phyloP scores from a whole-genome alignment of 2,329 filamentous ascomycete species.

The Verticillium isaacii region DNA sequence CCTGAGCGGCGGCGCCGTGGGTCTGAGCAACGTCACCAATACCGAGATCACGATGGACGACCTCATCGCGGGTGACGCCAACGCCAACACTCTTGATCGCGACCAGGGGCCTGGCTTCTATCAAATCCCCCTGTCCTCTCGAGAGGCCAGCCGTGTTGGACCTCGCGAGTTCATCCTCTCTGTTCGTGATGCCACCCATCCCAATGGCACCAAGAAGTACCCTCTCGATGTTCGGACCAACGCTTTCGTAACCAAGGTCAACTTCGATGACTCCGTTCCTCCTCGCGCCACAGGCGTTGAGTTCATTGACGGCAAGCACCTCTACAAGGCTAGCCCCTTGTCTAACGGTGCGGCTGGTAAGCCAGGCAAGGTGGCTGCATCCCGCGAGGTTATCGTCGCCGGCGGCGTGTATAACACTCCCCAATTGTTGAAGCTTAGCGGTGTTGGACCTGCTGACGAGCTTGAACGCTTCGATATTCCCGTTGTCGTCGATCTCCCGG shows the following conservation, averaged over 20 bases:
- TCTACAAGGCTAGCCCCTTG: constrained; percentile 41
- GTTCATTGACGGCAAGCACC: constrained; percentile 38
- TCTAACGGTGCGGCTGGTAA: constrained; percentile 12
- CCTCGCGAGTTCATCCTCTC: constrained; percentile 51
- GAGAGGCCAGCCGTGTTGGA: constrained; percentile 46
- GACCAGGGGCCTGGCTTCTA: constrained; percentile 45
- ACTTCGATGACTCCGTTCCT: constrained; percentile 31
- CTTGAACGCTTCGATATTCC: constrained; percentile 32
- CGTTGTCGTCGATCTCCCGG: constrained; percentile 48
- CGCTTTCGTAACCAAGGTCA: constrained; percentile 38
- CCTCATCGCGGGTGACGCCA: constrained; percentile 44
- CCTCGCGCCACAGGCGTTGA: constrained; percentile 44
- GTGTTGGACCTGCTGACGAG: constrained; percentile 36
- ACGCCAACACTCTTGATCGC: constrained; percentile 36
- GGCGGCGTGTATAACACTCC: constrained; percentile 50
- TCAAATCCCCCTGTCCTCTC: constrained; percentile 53
- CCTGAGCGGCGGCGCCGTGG: constrained; percentile 45
- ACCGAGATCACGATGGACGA: constrained; percentile 22
- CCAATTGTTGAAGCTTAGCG: constrained; percentile 47
- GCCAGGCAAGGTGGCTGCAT: constrained; percentile 21
- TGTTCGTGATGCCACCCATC: constrained; percentile 40
- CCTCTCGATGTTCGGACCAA: constrained; percentile 50
- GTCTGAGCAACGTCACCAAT: constrained; percentile 31
- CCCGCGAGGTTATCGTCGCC: constrained; percentile 43
- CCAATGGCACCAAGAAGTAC: constrained; percentile 47